Percentiles rank a stretch among this genome's conserved stretches.
Conservation (phyloP, 2,329 filamentous ascomycete species). For the Septoria linicola region DNA sequence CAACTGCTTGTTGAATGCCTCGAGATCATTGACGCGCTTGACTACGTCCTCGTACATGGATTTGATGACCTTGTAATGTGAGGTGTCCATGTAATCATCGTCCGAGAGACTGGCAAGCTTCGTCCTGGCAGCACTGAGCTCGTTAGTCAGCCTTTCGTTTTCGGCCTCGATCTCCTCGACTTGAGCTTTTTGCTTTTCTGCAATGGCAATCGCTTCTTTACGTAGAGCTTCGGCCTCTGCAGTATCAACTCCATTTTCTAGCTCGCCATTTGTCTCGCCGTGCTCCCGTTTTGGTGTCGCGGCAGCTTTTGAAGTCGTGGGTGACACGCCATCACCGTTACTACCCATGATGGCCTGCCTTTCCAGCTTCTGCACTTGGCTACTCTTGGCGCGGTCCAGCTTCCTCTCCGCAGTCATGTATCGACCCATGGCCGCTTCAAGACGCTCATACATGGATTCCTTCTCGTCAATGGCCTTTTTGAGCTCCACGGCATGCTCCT, state of each 20-base stretch:
- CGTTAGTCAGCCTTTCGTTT: conserved; percentile 71
- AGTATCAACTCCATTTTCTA: conserved; percentile 56
- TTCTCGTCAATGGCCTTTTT: conserved; percentile 34
- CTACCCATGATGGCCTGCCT: conserved; percentile 77
- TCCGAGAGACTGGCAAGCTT: conserved; percentile 74
- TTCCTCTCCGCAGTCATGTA: conserved; percentile 97
- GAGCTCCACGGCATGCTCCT: conserved; percentile 49
- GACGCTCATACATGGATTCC: conserved; percentile 67
- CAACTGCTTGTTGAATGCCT: conserved; percentile 81
- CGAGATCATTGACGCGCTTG: conserved; percentile 85
- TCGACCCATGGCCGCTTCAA: conserved; percentile 83
- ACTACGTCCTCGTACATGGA: conserved; percentile 89
- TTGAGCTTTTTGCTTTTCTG: conserved; percentile 84
- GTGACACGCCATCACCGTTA: conserved; percentile 43
- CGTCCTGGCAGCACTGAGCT: conserved; percentile 71
- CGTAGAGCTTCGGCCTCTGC: conserved; percentile 73
- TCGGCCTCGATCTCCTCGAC: conserved; percentile 75
- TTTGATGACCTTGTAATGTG: conserved; percentile 90
- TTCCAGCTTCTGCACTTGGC: conserved; percentile 87
- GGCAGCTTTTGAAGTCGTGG: conserved; percentile 42
- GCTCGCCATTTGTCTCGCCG: conserved; percentile 50
- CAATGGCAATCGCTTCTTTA: conserved; percentile 72
- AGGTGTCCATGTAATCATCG: conserved; percentile 89
- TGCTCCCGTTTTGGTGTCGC: conserved; percentile 52
- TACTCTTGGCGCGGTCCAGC: conserved; percentile 82